Conservation (phyloP, 805 yeast species). For the Lipomyces spencermartinsiae region DNA sequence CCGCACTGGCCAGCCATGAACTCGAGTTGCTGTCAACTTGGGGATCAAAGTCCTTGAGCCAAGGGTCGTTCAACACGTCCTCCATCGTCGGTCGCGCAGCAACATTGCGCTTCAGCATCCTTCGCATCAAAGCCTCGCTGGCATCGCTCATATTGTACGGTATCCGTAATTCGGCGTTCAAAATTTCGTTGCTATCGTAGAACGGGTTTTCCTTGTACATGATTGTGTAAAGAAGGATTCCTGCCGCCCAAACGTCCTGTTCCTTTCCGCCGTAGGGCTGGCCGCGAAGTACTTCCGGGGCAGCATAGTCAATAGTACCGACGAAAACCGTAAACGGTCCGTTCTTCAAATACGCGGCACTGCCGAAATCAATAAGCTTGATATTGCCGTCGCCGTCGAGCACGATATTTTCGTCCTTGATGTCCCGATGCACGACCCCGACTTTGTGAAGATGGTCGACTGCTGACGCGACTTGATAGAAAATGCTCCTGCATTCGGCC, state of each 20-base stretch:
- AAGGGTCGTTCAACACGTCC: conserved; percentile 70
- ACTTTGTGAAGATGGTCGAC: conserved; percentile 79
- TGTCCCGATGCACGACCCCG: conserved; percentile 92
- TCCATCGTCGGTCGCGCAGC: conserved; percentile 73
- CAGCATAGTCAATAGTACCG: conserved; percentile 93
- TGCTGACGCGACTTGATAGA: conserved; percentile 79
- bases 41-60: conserved; percentile 55
- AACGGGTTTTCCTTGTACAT: conserved; percentile 95
- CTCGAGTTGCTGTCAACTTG: neutral
- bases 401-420: conserved; percentile 92
- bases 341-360: conserved; percentile 86
- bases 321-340: conserved; percentile 98
- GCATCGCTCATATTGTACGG: conserved; percentile 68
- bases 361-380: conserved; percentile 92
- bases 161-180: conserved; percentile 83
- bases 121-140: conserved; percentile 65
- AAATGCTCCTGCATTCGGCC: conserved; percentile 75
- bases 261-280: conserved; percentile 89
- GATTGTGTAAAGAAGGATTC: conserved; percentile 86
- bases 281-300: conserved; percentile 93
- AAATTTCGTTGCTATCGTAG: conserved; percentile 91
- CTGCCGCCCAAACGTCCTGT: conserved; percentile 97
- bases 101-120: conserved; percentile 72
- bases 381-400: conserved; percentile 77
- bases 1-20: neutral